Conservation (phyloP, 345 rosid species). For the Raphanus sativus region DNA sequence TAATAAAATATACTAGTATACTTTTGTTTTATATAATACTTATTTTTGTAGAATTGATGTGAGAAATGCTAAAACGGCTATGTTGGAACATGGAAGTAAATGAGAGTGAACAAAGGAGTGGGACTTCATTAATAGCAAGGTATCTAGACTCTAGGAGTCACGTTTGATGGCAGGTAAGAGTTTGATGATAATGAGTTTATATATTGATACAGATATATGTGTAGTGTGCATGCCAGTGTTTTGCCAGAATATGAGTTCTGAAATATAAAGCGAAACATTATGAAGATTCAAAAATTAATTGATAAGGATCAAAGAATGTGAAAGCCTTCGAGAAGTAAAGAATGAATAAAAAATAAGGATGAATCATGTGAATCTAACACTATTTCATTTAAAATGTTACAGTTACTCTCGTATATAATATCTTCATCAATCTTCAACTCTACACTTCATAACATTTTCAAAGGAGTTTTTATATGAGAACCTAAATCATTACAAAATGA, state of each 20-base stretch:
- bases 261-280: slow-evolving; percentile 13
- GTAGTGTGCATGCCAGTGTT: not conserved
- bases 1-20: too few relatives aligned
- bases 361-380: slow-evolving; percentile 38
- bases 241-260: not conserved
- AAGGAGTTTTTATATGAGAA: not conserved
- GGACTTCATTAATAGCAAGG: slow-evolving; percentile 31
- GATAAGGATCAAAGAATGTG: slow-evolving; percentile 36
- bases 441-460: not conserved
- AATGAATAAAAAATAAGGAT: not conserved
- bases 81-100: slow-evolving; percentile 24
- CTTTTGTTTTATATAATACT: not conserved
- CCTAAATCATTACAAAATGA: slow-evolving; percentile 16
- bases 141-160: slow-evolving; percentile 26
- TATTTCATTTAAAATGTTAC: slow-evolving; percentile 23
- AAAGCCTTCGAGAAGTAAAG: slow-evolving; percentile 29
- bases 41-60: not conserved
- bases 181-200: slow-evolving; percentile 15
- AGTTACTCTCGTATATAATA: slow-evolving; percentile 22
- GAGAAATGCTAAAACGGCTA: slow-evolving; percentile 2
- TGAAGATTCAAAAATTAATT: slow-evolving; percentile 23
- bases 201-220: slow-evolving; percentile 3
- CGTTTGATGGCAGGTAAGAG: slow-evolving; percentile 24
- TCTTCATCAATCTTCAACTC: not conserved
- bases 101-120: slow-evolving; percentile 22